Conservation (phyloP, 2,329 filamentous ascomycete species). For the Coniosporium tulheliwenetii region DNA sequence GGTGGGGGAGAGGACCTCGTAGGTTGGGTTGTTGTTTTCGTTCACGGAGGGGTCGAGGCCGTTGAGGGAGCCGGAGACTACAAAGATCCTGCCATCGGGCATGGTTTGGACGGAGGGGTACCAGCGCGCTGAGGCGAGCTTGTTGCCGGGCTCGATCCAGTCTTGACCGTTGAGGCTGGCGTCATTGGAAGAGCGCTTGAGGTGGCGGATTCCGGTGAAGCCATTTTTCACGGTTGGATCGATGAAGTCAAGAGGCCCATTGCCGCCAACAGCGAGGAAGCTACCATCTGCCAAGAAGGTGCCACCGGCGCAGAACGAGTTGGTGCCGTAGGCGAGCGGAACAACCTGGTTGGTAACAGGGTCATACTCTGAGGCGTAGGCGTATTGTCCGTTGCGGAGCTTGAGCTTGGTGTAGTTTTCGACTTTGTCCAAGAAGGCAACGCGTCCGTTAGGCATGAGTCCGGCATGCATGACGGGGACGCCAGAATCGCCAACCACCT, state of each 20-base stretch:
- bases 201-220: constrained; percentile 40
- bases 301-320: constrained; percentile 46
- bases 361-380: constrained; percentile 46
- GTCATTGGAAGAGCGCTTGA: constrained; percentile 30
- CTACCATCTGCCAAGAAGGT: constrained; percentile 41
- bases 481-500: constrained; percentile 37
- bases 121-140: constrained; percentile 40
- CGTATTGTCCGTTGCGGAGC: constrained; percentile 37
- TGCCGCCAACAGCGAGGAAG: constrained; percentile 40
- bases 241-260: constrained; percentile 37
- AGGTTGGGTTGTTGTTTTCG: constrained; percentile 48
- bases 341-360: constrained; percentile 30
- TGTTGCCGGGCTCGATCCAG: constrained; percentile 41
- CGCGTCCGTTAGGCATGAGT: constrained; percentile 41
- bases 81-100: constrained; percentile 40
- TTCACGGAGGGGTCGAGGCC: constrained; percentile 37
- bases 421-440: constrained; percentile 47
- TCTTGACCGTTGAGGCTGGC: constrained; percentile 28
- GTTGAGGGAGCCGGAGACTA: constrained; percentile 44
- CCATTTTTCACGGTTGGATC: constrained; percentile 44
- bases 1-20: constrained; percentile 38
- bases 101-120: constrained; percentile 45
- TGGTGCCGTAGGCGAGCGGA: constrained; percentile 37
- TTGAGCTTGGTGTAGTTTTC: constrained; percentile 45
- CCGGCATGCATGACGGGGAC: constrained; percentile 50